Evolutionary conservation across 2,329 filamentous ascomycete genomes (phyloP).

Genomic region (Pseudogymnoascus sp.): DNA sequence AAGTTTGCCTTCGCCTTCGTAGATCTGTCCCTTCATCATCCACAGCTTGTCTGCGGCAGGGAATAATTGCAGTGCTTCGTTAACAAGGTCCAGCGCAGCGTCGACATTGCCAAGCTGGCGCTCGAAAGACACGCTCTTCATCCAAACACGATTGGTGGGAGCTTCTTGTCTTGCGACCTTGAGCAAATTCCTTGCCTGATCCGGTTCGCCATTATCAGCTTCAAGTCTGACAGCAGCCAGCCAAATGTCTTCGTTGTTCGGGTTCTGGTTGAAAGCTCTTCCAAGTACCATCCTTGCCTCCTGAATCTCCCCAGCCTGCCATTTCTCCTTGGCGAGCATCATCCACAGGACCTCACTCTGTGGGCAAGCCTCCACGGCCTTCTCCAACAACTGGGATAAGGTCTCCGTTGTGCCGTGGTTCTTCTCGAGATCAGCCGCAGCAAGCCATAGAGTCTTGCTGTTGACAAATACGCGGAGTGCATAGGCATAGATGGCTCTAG

Average conservation of each 20-base stretch:
- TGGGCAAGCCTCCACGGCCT: conserved; percentile 87
- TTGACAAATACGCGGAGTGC: conserved; percentile 82
- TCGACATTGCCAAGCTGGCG: conserved; percentile 72
- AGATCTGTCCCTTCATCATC: conserved; percentile 99
- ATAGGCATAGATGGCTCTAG: conserved; percentile 87
- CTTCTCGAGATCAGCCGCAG: conserved; percentile 82
- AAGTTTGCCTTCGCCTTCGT: conserved; percentile 70
- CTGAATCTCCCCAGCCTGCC: conserved; percentile 79
- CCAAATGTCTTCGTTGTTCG: conserved; percentile 97
- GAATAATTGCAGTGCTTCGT: conserved; percentile 78
- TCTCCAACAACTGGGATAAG: conserved; percentile 77
- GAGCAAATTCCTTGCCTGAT: conserved; percentile 74
- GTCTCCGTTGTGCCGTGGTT: conserved; percentile 78
- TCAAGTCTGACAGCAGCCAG: conserved; percentile 93
- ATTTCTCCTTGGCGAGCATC: conserved; percentile 90
- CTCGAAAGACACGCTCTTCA: conserved; percentile 91
- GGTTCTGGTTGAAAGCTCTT: conserved; percentile 87
- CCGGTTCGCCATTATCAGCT: conserved; percentile 74
- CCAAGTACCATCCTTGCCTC: conserved; percentile 79
- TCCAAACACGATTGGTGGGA: conserved; percentile 92
- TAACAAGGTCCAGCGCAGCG: conserved; percentile 75
- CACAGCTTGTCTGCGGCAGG: conserved; percentile 81
- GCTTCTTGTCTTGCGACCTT: conserved; percentile 77
- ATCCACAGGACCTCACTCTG: conserved; percentile 90
- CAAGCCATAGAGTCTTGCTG: conserved; percentile 80